These are phyloP conservation scores for Exsudoporus floridanus DNA, from an alignment of 1,284 basidiomycete genomes.

Conservation along the genomic window DNA sequence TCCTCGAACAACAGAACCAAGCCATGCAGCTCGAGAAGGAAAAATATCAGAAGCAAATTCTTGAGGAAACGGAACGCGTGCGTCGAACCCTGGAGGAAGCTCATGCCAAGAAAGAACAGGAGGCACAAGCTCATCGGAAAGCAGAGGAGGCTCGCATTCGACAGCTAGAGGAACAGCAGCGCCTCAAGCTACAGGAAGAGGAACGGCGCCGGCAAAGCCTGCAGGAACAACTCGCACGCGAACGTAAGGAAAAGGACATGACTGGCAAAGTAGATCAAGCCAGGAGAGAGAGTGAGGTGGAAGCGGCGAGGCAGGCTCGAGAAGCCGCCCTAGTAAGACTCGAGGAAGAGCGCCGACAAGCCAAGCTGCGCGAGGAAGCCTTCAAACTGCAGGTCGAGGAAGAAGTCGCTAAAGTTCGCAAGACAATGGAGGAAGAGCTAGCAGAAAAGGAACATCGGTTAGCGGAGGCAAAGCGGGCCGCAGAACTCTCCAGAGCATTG, in stretches of 20 bases:
- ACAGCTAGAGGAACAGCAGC: constrained; percentile 31
- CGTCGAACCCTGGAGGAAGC: constrained; percentile 30
- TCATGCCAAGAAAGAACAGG: constrained; percentile 29
- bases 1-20: constrained; percentile 27
- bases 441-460: constrained; percentile 25
- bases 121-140: constrained; percentile 17
- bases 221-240: constrained; percentile 30
- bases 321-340: constrained; percentile 26
- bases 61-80: constrained; percentile 30
- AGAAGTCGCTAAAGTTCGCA: constrained; percentile 27
- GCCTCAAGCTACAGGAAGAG: constrained; percentile 30
- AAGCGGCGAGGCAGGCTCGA: constrained; percentile 12
- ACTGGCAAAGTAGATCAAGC: constrained; percentile 16
- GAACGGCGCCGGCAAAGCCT: constrained; percentile 27
- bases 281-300: constrained; percentile 23
- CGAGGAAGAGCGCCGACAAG: constrained; percentile 32
- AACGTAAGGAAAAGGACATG: constrained; percentile 21
- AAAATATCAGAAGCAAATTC: constrained; percentile 24
- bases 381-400: constrained; percentile 30
- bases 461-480: constrained; percentile 25
- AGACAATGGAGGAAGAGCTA: constrained; percentile 25
- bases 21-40: constrained; percentile 29
- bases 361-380: constrained; percentile 23
- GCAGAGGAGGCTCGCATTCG: constrained; percentile 30
- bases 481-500: constrained; percentile 31